These are phyloP conservation scores for Xylaria hypoxylon DNA, from an alignment of 2,329 filamentous ascomycete genomes.

Conservation along the genomic window DNA sequence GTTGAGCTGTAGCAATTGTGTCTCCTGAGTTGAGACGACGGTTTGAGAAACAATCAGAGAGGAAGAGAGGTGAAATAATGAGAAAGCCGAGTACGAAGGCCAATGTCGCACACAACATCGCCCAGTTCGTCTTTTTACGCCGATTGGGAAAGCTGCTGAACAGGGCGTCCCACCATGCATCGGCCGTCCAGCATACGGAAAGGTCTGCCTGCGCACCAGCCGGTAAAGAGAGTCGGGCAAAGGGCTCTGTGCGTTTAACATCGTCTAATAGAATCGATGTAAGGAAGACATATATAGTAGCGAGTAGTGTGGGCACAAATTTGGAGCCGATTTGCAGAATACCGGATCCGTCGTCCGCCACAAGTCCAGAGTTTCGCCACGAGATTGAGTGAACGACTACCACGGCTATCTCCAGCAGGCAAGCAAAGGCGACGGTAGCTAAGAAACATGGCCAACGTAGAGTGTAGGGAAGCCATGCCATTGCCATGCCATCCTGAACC, in stretches of 20 bases:
- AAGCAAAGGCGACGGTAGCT: constrained; percentile 21
- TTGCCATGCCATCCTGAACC: neutral
- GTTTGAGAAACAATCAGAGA: constrained; percentile 36
- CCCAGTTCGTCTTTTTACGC: constrained; percentile 27
- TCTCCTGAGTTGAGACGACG: constrained; percentile 24
- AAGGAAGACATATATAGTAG: constrained; percentile 35
- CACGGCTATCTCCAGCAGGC: constrained; percentile 30
- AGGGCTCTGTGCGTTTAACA: constrained; percentile 38
- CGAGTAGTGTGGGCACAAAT: constrained; percentile 36
- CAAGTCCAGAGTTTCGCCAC: constrained; percentile 30
- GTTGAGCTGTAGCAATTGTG: constrained; percentile 27
- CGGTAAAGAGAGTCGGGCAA: constrained; percentile 34
- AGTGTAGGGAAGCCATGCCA: constrained; percentile 38
- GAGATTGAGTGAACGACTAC: constrained; percentile 31
- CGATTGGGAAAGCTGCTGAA: constrained; percentile 30
- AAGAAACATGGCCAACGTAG: constrained; percentile 33
- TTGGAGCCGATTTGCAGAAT: constrained; percentile 31
- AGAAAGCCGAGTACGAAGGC: constrained; percentile 36
- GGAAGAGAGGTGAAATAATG: constrained; percentile 35
- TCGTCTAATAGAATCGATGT: constrained; percentile 37
- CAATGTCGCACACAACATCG: constrained; percentile 31
- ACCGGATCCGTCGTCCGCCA: constrained; percentile 31
- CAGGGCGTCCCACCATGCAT: constrained; percentile 38
- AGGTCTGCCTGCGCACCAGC: constrained; percentile 24
- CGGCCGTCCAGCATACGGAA: constrained; percentile 37